These are phyloP conservation scores for Saussurea involucrata DNA, from an alignment of 129 eudicot species.

Conservation along the genomic window DNA sequence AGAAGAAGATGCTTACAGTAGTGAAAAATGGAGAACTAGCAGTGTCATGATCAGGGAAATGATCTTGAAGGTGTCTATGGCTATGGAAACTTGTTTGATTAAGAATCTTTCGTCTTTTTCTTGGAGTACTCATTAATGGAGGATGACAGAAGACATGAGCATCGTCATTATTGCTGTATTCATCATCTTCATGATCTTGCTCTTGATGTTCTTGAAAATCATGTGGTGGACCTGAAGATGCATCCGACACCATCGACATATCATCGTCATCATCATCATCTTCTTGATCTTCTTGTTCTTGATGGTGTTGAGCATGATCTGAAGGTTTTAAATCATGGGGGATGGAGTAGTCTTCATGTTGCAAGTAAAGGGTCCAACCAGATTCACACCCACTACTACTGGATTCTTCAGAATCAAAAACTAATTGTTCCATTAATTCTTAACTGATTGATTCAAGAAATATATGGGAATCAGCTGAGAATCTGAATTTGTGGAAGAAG, in stretches of 20 bases:
- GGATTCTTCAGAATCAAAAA: constrained; percentile 43
- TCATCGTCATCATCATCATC: constrained; percentile 55
- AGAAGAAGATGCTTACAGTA: constrained; percentile 44
- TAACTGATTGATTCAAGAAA: constrained; percentile 14
- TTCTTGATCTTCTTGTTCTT: constrained; percentile 19
- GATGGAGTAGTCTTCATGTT: constrained; percentile 37
- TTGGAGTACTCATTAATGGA: neutral
- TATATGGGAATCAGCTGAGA: neutral
- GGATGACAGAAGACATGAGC: constrained; percentile 14
- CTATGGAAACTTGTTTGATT: constrained; percentile 21
- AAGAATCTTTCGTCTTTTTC: constrained; percentile 13
- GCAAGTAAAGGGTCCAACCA: constrained; percentile 83
- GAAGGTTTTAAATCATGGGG: constrained; percentile 20
- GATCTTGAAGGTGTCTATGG: constrained; percentile 33
- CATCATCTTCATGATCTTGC: constrained; percentile 32
- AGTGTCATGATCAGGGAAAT: constrained; percentile 64
- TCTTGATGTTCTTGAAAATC: constrained; percentile 32
- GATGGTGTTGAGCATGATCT: neutral
- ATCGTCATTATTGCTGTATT: neutral
- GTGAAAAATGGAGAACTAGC: constrained; percentile 72
- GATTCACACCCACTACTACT: constrained; percentile 81
- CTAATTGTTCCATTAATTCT: constrained; percentile 37
- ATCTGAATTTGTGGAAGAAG: neutral
- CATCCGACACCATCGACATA: constrained; percentile 85
- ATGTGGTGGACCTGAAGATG: constrained; percentile 89